Percentiles rank a stretch among this genome's conserved stretches.
Conservation (phyloP, 805 yeast species). For the Lachancea mirantina region DNA sequence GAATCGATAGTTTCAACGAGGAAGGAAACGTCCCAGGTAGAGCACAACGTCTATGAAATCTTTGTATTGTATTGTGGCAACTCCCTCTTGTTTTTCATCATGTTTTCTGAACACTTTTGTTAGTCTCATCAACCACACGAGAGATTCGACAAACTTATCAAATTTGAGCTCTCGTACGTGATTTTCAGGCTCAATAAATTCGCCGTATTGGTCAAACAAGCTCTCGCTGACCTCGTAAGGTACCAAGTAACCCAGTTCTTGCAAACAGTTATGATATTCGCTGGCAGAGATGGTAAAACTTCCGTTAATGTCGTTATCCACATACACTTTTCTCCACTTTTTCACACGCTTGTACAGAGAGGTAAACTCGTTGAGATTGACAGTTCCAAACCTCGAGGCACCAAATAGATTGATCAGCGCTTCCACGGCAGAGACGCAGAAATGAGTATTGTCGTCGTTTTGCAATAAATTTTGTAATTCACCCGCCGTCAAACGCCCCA, state of each 20-base stretch:
- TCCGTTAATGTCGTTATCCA: constrained; percentile 30
- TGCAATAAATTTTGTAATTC: constrained; percentile 31
- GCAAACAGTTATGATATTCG: constrained; percentile 30
- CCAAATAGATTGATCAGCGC: constrained; percentile 31
- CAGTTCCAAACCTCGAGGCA: constrained; percentile 30
- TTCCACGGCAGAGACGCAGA: constrained; percentile 30
- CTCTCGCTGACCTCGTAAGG: constrained; percentile 31
- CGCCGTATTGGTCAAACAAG: constrained; percentile 32
- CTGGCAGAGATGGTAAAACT: constrained; percentile 27
- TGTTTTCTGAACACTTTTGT: constrained; percentile 74
- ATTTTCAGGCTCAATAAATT: constrained; percentile 23
- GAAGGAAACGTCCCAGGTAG: constrained; percentile 31
- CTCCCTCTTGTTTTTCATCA: constrained; percentile 68
- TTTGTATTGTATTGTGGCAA: constrained; percentile 57
- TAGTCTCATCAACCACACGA: constrained; percentile 67
- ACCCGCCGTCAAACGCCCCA: constrained; percentile 28
- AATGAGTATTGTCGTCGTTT: constrained; percentile 30
- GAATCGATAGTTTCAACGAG: constrained; percentile 15
- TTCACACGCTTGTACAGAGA: constrained; percentile 30
- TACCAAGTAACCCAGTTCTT: constrained; percentile 29
- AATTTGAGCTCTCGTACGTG: constrained; percentile 47
- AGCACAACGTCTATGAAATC: constrained; percentile 53
- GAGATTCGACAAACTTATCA: constrained; percentile 74
- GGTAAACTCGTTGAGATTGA: constrained; percentile 28
- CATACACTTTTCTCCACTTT: constrained; percentile 32